Evolutionary conservation across 805 yeast species (phyloP).

Genomic region (Debaryomyces castellii): DNA sequence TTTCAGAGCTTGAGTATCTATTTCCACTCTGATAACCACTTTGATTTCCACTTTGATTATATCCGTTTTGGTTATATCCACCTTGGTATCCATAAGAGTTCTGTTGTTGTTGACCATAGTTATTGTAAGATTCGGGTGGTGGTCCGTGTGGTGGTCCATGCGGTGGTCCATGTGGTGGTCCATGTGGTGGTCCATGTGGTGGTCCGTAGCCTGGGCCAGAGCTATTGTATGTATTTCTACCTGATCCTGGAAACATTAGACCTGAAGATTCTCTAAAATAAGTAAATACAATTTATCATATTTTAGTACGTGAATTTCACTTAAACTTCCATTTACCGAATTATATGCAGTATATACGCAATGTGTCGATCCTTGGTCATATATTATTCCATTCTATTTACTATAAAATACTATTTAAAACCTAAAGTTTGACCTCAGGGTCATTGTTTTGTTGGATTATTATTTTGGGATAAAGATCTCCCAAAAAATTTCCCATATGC

Average conservation of each 20-base stretch:
- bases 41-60: no score
- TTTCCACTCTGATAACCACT: no score
- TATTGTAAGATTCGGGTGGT: constrained; percentile 8
- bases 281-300: neutral
- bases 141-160: constrained; percentile 8
- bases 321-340: neutral
- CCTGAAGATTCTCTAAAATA: neutral
- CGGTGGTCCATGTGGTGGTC: neutral
- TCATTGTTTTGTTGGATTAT: constrained; percentile 28
- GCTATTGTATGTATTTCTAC: constrained; percentile 10
- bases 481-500: constrained; percentile 60
- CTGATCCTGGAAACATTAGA: constrained; percentile 15
- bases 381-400: neutral
- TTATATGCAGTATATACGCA: neutral
- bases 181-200: constrained; percentile 21
- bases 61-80: neutral
- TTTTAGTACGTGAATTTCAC: neutral
- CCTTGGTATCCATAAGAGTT: neutral
- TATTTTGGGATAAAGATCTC: constrained; percentile 34
- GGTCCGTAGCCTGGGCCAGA: constrained; percentile 10
- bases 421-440: constrained; percentile 22
- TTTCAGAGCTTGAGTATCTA: neutral
- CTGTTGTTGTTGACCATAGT: neutral
- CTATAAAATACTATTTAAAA: neutral
- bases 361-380: neutral